Evolutionary conservation across 2,329 filamentous ascomycete genomes (phyloP).

Genomic region (Diaporthe australafricana): DNA sequence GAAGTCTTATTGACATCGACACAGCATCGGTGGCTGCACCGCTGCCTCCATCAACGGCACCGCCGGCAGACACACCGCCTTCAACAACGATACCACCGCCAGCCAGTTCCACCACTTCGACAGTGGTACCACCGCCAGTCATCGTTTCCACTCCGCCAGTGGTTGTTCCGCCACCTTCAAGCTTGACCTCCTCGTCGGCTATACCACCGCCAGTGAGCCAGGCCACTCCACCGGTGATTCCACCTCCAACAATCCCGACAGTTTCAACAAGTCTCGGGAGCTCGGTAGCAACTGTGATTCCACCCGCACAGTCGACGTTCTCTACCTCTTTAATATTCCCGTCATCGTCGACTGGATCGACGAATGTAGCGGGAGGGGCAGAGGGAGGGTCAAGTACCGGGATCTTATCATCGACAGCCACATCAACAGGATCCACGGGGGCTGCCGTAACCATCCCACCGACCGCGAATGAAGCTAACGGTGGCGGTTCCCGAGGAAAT

Average conservation of each 20-base stretch:
- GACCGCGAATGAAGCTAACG: not conserved
- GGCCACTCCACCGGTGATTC: not conserved
- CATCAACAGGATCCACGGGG: not conserved
- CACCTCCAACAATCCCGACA: not conserved
- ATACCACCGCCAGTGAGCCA: not conserved
- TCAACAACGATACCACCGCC: constrained; percentile 2
- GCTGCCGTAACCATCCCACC: constrained; percentile 2
- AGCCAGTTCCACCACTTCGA: not conserved
- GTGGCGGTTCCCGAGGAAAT: not conserved
- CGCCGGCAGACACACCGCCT: not conserved
- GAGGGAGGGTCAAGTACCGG: not conserved
- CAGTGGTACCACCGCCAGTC: not conserved
- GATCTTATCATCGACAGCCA: not conserved
- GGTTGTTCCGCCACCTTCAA: not conserved
- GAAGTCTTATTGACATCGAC: not conserved
- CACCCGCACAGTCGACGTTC: not conserved
- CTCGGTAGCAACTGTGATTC: not conserved
- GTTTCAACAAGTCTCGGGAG: not conserved
- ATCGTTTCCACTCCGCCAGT: too few species aligned
- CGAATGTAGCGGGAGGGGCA: constrained; percentile 6
- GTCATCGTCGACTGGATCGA: constrained; percentile 22
- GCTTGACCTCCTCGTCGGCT: not conserved
- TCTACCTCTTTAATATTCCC: not conserved
- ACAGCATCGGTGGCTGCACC: constrained; percentile 5
- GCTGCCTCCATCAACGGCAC: constrained; percentile 3